Percentiles rank a stretch among this genome's conserved stretches.
Evolutionary conservation across 441 rosid genomes (phyloP).

Genomic region (Adansonia grandidieri): DNA sequence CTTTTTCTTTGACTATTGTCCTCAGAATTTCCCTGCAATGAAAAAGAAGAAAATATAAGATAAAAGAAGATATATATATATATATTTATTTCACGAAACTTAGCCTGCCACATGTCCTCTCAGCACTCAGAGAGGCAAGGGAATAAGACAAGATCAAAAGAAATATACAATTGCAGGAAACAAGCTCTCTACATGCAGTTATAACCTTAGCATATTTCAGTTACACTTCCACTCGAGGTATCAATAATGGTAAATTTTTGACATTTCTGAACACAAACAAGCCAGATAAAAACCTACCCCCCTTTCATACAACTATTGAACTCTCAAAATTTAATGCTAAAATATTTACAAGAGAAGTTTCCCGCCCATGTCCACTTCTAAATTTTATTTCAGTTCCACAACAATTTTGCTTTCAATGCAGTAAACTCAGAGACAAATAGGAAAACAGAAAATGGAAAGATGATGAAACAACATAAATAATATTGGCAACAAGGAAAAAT

Average conservation of each 20-base stretch:
- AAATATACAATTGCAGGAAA: background rate
- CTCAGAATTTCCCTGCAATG: constrained; percentile 67
- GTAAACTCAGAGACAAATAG: too few relatives aligned
- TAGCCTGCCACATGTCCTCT: constrained; percentile 9
- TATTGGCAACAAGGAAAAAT: background rate
- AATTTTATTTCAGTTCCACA: constrained; percentile 10
- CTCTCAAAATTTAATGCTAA: background rate
- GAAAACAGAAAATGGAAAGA: constrained; percentile 19
- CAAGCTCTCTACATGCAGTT: constrained; percentile 4
- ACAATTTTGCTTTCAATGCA: background rate
- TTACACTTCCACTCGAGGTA: background rate
- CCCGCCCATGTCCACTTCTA: constrained; percentile 9
- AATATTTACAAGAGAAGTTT: background rate
- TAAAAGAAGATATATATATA: background rate
- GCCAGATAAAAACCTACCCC: background rate
- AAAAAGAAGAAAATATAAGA: constrained; percentile 18
- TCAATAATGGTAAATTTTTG: background rate
- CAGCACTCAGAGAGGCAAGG: background rate
- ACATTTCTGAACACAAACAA: background rate
- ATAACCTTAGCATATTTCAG: background rate
- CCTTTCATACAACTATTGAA: background rate
- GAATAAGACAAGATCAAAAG: background rate
- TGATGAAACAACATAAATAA: background rate
- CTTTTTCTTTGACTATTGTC: constrained; percentile 76
- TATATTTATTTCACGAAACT: background rate